Evolutionary conservation across 23 red algal species (phyloP).

Genomic region (Gracilaria gracilis): DNA sequence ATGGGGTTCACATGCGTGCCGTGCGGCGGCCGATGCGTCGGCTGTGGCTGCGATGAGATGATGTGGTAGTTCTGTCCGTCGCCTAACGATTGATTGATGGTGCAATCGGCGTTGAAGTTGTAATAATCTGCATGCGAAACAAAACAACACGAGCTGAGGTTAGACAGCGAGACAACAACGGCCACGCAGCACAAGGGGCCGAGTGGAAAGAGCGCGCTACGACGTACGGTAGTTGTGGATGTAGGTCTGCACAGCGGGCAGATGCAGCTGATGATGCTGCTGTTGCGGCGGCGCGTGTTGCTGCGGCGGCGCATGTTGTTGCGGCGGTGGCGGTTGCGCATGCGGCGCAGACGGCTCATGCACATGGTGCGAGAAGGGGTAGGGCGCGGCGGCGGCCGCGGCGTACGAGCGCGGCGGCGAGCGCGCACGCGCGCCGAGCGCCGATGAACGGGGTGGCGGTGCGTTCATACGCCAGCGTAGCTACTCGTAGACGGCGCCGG

Average conservation of each 20-base stretch:
- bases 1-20: constrained; percentile 11
- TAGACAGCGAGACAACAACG: neutral
- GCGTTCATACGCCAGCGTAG: constrained; percentile 2
- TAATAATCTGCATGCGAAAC: neutral
- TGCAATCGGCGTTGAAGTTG: constrained; percentile 26
- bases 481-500: no score
- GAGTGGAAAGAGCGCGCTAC: neutral
- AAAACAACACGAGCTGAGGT: neutral
- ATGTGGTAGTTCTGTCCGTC: constrained; percentile 8
- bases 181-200: no score
- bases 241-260: constrained; percentile 23
- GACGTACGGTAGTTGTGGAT: constrained; percentile 28
- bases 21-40: neutral
- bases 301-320: neutral
- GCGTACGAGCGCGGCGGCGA: constrained; percentile 4
- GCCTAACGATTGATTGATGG: constrained; percentile 29
- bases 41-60: neutral
- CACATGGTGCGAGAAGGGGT: neutral
- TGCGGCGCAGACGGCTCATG: neutral
- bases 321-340: no score
- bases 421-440: neutral
- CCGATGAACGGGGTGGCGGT: neutral
- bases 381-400: neutral
- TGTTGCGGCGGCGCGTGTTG: neutral
- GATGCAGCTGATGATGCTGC: constrained; percentile 7